Percentiles rank a stretch among this genome's conserved stretches.
phyloP scores from a whole-genome alignment of 306 rosid genomes.

The Cucurbita pepo region DNA sequence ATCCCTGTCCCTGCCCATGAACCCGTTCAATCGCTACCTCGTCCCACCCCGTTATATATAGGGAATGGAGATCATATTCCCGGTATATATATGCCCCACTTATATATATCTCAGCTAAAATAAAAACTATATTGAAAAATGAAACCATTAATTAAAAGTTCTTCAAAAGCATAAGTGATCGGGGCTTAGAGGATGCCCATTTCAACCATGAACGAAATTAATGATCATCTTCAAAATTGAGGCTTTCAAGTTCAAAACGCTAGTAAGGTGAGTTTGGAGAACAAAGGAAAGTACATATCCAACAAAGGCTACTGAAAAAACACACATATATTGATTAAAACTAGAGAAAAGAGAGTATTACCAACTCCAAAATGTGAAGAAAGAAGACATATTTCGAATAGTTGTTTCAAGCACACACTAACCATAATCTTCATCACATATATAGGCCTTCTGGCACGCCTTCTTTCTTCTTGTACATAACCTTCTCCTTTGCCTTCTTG shows the following conservation, averaged over 20 bases:
- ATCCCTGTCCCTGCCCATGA: too few species aligned
- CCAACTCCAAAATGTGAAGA: background rate
- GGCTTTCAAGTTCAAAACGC: background rate
- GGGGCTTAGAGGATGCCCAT: too few species aligned
- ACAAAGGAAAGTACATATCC: background rate
- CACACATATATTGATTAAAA: background rate
- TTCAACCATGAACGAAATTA: background rate
- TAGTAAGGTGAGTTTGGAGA: background rate
- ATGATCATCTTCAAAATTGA: background rate
- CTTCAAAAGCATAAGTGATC: too few species aligned
- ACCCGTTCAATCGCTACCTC: too few species aligned
- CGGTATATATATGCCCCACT: too few species aligned
- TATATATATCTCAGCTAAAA: too few species aligned
- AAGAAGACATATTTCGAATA: background rate
- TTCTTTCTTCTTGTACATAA: slow-evolving; percentile 98
- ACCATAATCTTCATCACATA: slow-evolving; percentile 40
- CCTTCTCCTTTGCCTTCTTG: slow-evolving; percentile 98
- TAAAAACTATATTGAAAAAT: too few species aligned
- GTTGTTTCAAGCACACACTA: background rate
- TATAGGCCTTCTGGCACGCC: slow-evolving; percentile 97
- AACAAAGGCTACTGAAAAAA: background rate
- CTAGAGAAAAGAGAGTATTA: background rate
- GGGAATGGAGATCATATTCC: too few species aligned
- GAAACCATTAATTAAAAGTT: too few species aligned
- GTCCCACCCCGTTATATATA: too few species aligned